These are phyloP conservation scores for Talaromyces sp. DNA, from an alignment of 2,329 filamentous ascomycete species.

Conservation along the genomic window DNA sequence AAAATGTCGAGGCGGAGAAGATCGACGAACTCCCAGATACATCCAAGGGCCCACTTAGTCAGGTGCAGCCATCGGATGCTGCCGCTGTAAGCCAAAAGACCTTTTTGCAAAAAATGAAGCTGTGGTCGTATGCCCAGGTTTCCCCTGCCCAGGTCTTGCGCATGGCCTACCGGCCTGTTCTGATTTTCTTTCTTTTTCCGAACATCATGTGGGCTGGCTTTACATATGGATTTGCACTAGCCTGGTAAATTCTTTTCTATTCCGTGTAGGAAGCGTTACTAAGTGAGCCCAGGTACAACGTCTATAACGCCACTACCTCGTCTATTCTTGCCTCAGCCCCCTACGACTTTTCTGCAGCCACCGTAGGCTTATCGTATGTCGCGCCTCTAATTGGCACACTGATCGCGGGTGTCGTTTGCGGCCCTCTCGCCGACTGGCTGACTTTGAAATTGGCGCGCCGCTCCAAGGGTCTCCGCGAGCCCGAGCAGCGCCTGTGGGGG, in stretches of 20 bases:
- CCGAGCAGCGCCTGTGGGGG: conserved; percentile 21
- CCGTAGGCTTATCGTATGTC: conserved; percentile 22
- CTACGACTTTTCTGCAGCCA: conserved; percentile 22
- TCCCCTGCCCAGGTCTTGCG: conserved; percentile 14
- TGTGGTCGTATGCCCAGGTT: conserved; percentile 19
- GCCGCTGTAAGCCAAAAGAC: conserved; percentile 7
- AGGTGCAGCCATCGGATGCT: not conserved
- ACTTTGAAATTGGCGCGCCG: conserved; percentile 17
- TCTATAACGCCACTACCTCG: conserved; percentile 25
- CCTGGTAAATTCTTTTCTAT: conserved; percentile 4
- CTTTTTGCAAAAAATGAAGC: conserved; percentile 19
- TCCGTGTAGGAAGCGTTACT: not conserved
- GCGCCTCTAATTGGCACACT: conserved; percentile 19
- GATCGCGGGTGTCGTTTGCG: conserved; percentile 13
- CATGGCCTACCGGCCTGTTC: conserved; percentile 19
- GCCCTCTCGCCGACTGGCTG: conserved; percentile 20
- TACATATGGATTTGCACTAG: conserved; percentile 22
- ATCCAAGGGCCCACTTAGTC: conserved; percentile 4
- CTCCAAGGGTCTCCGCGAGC: conserved; percentile 21
- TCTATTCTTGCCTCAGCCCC: conserved; percentile 20
- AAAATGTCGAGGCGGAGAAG: conserved; percentile 23
- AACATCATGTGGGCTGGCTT: conserved; percentile 22
- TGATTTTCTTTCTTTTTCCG: conserved; percentile 24
- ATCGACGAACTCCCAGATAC: conserved; percentile 15
- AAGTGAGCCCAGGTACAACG: conserved; percentile 22